Evolutionary conservation across 257 asterid genomes (phyloP), one percentile per base, ranked within the genome.

Genomic region (Nicotiana attenuata): DNA sequence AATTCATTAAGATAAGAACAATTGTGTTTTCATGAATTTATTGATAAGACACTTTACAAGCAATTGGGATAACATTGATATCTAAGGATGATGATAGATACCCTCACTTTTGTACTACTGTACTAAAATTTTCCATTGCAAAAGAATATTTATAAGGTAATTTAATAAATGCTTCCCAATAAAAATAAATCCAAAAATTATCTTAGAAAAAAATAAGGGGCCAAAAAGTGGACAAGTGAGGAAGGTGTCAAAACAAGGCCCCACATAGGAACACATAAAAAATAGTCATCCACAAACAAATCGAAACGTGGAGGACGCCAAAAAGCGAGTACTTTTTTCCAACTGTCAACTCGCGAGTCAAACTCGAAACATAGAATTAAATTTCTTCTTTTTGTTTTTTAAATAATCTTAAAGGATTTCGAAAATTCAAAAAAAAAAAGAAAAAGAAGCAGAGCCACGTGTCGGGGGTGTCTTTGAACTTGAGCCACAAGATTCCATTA

Each of bases 401-500:
- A 78, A 50, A 35, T 15, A 35, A 33, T 17, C 26, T 7, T 10
- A 5, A 35, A 61, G 22, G 82, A 84, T 3, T 69, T 19, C 4
- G 24, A 50, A 38, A 69, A 56, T 68, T 65, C 3, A 50, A 15
- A 47, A 64, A 64, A 66, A 38, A 20, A 76, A 41, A 20, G 75
- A 85, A 81, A 86, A 84, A 85, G 29, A 57, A 75, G 89, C 87
- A 87, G 9, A 33, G 88, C 92, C 98, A 92, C 92, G 93, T 91
- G 94, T 89, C 83, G 15, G 35, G 84, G 81, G 82, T 80, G 85
- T 86, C 92, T 80, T 92, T 91, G 60, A 91, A 81, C 87, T 53
- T 80, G 73, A 89, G 91, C 98, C 97, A 94, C 98, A 89, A 84
- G 90, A 87, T 81, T 76, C 90, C 89, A 84, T 66, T 59, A 81